These are phyloP conservation scores for Sutorius eximius DNA, from an alignment of 1,284 basidiomycete genomes.

Conservation along the genomic window DNA sequence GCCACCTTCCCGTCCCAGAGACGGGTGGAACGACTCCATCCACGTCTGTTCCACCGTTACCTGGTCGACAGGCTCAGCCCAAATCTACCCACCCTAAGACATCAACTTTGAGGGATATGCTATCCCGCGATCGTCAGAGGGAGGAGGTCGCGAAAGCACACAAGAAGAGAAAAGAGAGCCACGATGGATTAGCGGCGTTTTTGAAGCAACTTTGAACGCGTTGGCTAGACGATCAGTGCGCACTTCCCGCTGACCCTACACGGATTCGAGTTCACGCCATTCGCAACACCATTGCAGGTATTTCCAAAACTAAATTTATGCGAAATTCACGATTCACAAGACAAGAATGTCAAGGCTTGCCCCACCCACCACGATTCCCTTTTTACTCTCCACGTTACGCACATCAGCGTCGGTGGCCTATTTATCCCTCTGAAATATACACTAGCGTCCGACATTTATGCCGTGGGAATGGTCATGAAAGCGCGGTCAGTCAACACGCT, in stretches of 20 bases:
- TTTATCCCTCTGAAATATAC: too few relatives aligned
- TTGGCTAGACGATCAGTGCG: neutral
- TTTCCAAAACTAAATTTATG: neutral
- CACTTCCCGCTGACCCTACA: neutral
- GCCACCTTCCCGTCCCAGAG: neutral
- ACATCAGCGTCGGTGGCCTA: too few relatives aligned
- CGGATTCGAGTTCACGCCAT: neutral
- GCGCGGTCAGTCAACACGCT: too few relatives aligned
- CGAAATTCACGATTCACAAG: too few relatives aligned
- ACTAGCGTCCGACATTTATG: too few relatives aligned
- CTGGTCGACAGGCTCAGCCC: neutral
- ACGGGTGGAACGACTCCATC: neutral
- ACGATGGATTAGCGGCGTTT: slow-evolving; percentile 56
- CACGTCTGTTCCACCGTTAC: neutral
- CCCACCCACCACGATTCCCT: neutral
- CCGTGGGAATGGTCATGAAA: too few relatives aligned
- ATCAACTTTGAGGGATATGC: slow-evolving; percentile 56
- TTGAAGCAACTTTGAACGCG: slow-evolving; percentile 41
- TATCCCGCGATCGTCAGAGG: slow-evolving; percentile 57
- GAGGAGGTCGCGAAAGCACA: slow-evolving; percentile 39
- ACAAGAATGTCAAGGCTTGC: neutral
- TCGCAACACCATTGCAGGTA: neutral
- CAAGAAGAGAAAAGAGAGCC: slow-evolving; percentile 23
- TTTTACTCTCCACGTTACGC: neutral
- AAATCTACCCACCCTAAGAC: slow-evolving; percentile 37